Percentiles rank a stretch among this genome's conserved stretches.
Evolutionary conservation across 805 yeast species (phyloP).

Genomic region (Saturnispora bothae): DNA sequence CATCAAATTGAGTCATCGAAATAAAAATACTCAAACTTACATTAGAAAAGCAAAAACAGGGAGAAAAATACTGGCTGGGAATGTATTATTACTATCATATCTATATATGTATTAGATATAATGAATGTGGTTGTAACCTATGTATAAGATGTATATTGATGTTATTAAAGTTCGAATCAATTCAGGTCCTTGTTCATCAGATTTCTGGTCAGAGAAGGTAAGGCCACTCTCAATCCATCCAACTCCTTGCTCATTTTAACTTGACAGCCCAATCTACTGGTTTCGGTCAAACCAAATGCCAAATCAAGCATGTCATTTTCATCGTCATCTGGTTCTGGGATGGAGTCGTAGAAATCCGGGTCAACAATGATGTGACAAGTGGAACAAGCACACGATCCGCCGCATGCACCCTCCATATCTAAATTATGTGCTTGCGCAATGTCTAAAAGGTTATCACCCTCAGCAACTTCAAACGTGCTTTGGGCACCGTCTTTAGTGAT

Average conservation of each 20-base stretch:
- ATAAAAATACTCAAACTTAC: too few species aligned
- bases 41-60: too few species aligned
- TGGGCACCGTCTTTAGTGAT: slow-evolving; percentile 88
- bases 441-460: slow-evolving; percentile 85
- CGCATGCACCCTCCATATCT: slow-evolving; percentile 98
- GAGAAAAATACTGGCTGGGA: too few species aligned
- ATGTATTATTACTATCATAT: too few species aligned
- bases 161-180: too few species aligned
- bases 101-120: not conserved
- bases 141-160: too few species aligned
- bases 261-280: slow-evolving; percentile 93
- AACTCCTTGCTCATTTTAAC: slow-evolving; percentile 79
- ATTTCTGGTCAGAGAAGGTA: slow-evolving; percentile 96
- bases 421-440: slow-evolving; percentile 89
- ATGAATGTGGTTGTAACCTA: too few species aligned
- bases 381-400: slow-evolving; percentile 98
- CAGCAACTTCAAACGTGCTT: slow-evolving; percentile 72
- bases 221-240: slow-evolving; percentile 88
- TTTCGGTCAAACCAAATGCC: slow-evolving; percentile 95
- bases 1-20: slow-evolving; percentile 24
- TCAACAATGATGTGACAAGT: slow-evolving; percentile 96
- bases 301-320: slow-evolving; percentile 97
- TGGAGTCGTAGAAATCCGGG: slow-evolving; percentile 82
- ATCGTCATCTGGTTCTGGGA: slow-evolving; percentile 95
- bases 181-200: slow-evolving; percentile 74